Percentiles rank a stretch among this genome's conserved stretches.
phyloP scores from a whole-genome alignment of 768 basidiomycete species.

The Pisolithus marmoratus region DNA sequence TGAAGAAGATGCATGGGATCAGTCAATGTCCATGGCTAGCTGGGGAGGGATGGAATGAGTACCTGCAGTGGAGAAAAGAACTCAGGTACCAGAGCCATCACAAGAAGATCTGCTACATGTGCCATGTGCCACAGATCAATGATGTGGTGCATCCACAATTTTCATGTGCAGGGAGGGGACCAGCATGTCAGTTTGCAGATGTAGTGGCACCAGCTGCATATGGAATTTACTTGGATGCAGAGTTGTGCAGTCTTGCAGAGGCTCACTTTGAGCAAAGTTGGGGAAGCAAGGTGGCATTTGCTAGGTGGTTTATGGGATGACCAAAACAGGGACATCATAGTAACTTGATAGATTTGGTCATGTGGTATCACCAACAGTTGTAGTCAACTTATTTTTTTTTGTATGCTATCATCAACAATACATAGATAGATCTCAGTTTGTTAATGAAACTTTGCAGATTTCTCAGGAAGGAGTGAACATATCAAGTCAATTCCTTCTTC shows the following conservation, averaged over 20 bases:
- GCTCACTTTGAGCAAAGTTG: background rate
- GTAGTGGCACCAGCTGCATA: background rate
- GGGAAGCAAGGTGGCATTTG: background rate
- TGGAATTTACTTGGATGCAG: background rate
- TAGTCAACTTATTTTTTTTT: too few relatives aligned
- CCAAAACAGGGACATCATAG: background rate
- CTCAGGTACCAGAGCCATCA: conserved; percentile 1
- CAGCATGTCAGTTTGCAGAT: background rate
- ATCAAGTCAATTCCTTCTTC: too few relatives aligned
- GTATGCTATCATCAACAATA: too few relatives aligned
- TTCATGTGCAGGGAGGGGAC: background rate
- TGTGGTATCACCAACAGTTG: background rate
- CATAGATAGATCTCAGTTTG: too few relatives aligned
- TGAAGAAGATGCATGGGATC: background rate
- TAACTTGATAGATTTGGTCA: background rate
- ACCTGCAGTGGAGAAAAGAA: conserved; percentile 1
- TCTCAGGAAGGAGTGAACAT: too few relatives aligned
- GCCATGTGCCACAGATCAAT: conserved; percentile 3
- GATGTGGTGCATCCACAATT: conserved; percentile 1
- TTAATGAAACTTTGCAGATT: too few relatives aligned
- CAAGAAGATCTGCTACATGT: conserved; percentile 7
- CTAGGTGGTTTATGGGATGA: background rate
- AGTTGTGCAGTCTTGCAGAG: background rate
- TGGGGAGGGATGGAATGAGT: background rate
- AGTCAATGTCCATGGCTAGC: background rate